Evolutionary conservation across 495 filamentous ascomycete species (phyloP).

Genomic region (Xylaria intraflava): DNA sequence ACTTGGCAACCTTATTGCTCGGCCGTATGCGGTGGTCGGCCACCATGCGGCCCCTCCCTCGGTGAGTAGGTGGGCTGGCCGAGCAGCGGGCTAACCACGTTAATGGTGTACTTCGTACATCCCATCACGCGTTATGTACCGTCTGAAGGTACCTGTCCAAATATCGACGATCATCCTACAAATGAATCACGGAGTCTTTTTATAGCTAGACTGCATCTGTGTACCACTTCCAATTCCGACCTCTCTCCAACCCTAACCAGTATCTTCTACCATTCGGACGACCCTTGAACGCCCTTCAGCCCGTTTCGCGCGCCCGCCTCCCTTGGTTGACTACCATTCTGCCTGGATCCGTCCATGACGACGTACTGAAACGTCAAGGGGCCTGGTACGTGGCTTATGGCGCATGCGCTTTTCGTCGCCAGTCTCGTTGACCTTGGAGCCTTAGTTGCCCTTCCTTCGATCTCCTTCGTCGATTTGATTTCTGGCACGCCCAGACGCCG

Average conservation of each 20-base stretch:
- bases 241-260: too few relatives aligned
- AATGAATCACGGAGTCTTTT: neutral
- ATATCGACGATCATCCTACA: neutral
- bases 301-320: neutral
- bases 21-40: too few relatives aligned
- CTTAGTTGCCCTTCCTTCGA: neutral
- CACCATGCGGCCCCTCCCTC: too few relatives aligned
- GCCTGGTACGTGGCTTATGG: conserved; percentile 10
- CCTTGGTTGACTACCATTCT: neutral
- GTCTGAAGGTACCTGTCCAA: too few relatives aligned
- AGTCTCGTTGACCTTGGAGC: conserved; percentile 1
- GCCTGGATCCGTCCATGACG: conserved; percentile 7
- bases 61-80: too few relatives aligned
- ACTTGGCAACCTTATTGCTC: too few relatives aligned
- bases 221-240: too few relatives aligned
- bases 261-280: neutral
- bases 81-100: too few relatives aligned
- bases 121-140: too few relatives aligned
- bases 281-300: neutral
- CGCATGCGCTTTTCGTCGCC: conserved; percentile 1
- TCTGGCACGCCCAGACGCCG: conserved; percentile 19
- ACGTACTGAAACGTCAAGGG: conserved; percentile 7
- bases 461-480: neutral
- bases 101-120: too few relatives aligned
- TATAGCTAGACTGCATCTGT: neutral